A percentile compares a stretch with the other conserved stretches of the same genome.
These are phyloP conservation scores for Paecilomyces sp. DNA, from an alignment of 2,329 filamentous ascomycete species.

Conservation along the genomic window DNA sequence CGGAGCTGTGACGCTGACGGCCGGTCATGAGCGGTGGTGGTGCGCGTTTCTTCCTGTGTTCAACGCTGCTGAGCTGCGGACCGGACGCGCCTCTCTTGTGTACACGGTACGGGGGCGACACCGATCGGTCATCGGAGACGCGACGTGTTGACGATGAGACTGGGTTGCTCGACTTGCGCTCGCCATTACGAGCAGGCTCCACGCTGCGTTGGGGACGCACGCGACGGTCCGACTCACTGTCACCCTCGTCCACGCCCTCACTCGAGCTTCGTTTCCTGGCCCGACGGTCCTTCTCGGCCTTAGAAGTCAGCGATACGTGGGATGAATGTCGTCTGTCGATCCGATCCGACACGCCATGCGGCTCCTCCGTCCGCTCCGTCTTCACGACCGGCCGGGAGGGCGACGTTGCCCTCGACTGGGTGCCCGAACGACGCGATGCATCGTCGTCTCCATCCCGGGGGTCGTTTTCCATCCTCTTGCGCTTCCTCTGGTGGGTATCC, in stretches of 20 bases:
- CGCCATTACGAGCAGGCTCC: slow-evolving; percentile 12
- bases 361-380: slow-evolving; percentile 27
- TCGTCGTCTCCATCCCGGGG: slow-evolving; percentile 14
- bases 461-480: slow-evolving; percentile 22
- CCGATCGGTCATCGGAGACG: slow-evolving; percentile 25
- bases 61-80: slow-evolving; percentile 17
- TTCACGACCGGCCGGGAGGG: slow-evolving; percentile 26
- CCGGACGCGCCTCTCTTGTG: slow-evolving; percentile 32
- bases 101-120: slow-evolving; percentile 26
- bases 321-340: slow-evolving; percentile 8
- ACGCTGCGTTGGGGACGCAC: slow-evolving; percentile 10
- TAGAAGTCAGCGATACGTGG: slow-evolving; percentile 10
- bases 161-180: slow-evolving; percentile 20
- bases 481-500: slow-evolving; percentile 20
- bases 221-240: slow-evolving; percentile 13
- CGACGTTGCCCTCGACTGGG: slow-evolving; percentile 17
- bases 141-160: slow-evolving; percentile 19
- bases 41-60: slow-evolving; percentile 28
- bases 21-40: slow-evolving; percentile 36
- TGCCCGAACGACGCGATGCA: slow-evolving; percentile 16
- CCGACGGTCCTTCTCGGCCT: slow-evolving; percentile 12
- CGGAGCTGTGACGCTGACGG: slow-evolving; percentile 36
- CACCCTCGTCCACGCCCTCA: slow-evolving; percentile 25
- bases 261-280: slow-evolving; percentile 32
- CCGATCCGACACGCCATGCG: slow-evolving; percentile 15